Conservation (phyloP, 352 stramenopile genomes). For the Phytophthora constricta region DNA sequence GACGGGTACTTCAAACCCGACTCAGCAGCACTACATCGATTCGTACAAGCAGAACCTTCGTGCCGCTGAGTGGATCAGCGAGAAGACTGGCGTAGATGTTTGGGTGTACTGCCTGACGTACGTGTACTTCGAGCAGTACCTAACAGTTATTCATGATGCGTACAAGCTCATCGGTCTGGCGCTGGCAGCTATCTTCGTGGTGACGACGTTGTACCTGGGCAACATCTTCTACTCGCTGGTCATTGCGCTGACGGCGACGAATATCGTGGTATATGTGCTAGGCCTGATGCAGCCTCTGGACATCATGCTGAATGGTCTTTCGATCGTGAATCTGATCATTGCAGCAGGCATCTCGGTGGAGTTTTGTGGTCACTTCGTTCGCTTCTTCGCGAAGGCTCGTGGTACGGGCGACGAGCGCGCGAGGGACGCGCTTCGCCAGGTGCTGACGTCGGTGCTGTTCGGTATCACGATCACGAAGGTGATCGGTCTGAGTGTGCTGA, state of each 20-base stretch:
- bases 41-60: conserved; percentile 64
- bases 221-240: conserved; percentile 51
- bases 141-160: conserved; percentile 61
- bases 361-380: conserved; percentile 83
- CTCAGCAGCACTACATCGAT: conserved; percentile 63
- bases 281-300: conserved; percentile 66
- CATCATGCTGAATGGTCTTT: conserved; percentile 84
- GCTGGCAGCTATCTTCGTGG: conserved; percentile 56
- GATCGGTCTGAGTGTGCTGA: conserved; percentile 82
- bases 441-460: conserved; percentile 79
- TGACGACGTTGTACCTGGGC: conserved; percentile 59
- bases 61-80: conserved; percentile 59
- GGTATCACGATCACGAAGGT: conserved; percentile 91
- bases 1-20: conserved; percentile 60
- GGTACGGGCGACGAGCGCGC: conserved; percentile 52
- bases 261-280: conserved; percentile 61
- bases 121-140: conserved; percentile 73
- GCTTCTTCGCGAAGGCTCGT: conserved; percentile 64
- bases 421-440: conserved; percentile 53
- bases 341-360: conserved; percentile 83
- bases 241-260: conserved; percentile 53
- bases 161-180: conserved; percentile 59
- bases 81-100: conserved; percentile 63
- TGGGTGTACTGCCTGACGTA: conserved; percentile 70
- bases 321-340: conserved; percentile 87